phyloP scores from a whole-genome alignment of 306 rosid genomes.

The Medicago arabica region DNA sequence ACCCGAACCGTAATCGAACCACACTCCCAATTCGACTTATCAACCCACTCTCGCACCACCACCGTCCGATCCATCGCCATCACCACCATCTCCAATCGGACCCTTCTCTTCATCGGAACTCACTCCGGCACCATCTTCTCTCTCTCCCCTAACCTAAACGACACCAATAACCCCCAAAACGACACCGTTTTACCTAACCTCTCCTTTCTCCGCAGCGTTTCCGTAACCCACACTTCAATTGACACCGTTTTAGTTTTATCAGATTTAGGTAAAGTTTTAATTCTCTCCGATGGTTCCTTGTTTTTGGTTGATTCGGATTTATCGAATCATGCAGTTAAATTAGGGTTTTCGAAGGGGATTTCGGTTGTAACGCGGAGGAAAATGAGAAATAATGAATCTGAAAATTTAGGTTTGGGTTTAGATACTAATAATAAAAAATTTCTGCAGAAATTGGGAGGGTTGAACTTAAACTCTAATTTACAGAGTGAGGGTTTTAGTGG shows the following conservation, averaged over 20 bases:
- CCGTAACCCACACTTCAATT: conserved; percentile 60
- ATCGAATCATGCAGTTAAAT: conserved; percentile 55
- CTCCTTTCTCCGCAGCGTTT: conserved; percentile 54
- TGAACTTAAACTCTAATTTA: not conserved
- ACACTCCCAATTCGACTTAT: conserved; percentile 65
- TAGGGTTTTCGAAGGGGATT: conserved; percentile 69
- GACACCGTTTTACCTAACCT: conserved; percentile 43
- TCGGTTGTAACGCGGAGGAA: conserved; percentile 64
- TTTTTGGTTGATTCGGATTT: conserved; percentile 66
- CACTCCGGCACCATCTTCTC: conserved; percentile 69
- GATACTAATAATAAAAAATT: conserved; percentile 59
- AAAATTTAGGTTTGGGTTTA: conserved; percentile 46
- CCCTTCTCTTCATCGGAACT: conserved; percentile 70
- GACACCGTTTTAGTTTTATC: conserved; percentile 56
- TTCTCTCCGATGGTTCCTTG: conserved; percentile 77
- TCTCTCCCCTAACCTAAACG: conserved; percentile 53
- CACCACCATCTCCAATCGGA: conserved; percentile 41
- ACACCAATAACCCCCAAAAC: not conserved
- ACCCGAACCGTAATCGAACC: conserved; percentile 78
- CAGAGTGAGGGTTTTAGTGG: conserved; percentile 42
- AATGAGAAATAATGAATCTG: conserved; percentile 59
- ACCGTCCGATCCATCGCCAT: conserved; percentile 70
- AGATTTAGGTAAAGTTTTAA: conserved; percentile 61
- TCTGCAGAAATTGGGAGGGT: conserved; percentile 76
- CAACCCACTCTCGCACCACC: conserved; percentile 54